A percentile compares a stretch with the other conserved stretches of the same genome.
Evolutionary conservation across 2,329 filamentous ascomycete species (phyloP).

Genomic region (Ophiocordyceps australis): DNA sequence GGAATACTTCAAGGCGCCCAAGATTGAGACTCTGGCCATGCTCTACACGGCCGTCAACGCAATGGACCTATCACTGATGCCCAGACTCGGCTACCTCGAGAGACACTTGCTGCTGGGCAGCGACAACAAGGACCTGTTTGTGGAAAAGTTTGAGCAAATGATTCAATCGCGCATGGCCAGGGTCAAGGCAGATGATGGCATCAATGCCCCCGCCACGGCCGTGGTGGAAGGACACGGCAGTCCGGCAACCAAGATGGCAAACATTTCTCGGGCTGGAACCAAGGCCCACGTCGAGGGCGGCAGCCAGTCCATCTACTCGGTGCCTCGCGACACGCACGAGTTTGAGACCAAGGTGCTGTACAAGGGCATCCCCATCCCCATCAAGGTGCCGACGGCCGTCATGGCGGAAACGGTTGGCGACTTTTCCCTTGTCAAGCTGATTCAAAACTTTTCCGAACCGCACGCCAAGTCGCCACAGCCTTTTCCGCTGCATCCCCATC

Average conservation of each 20-base stretch:
- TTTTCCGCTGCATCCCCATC: conserved; percentile 73
- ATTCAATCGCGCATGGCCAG: conserved; percentile 62
- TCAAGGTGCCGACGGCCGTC: conserved; percentile 87
- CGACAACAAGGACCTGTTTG: conserved; percentile 88
- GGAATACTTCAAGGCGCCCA: conserved; percentile 89
- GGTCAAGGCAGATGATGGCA: conserved; percentile 46
- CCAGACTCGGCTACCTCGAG: conserved; percentile 67
- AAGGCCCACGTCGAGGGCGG: conserved; percentile 42
- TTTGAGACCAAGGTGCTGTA: conserved; percentile 93
- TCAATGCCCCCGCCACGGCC: conserved; percentile 21
- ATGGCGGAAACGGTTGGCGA: conserved; percentile 94
- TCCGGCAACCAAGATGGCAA: conserved; percentile 25
- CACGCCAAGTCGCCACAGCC: conserved; percentile 72
- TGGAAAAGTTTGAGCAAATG: conserved; percentile 95
- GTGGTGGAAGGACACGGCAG: conserved; percentile 20
- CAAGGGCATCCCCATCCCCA: conserved; percentile 88
- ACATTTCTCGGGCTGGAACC: conserved; percentile 41
- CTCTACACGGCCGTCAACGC: conserved; percentile 86
- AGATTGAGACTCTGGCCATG: conserved; percentile 70
- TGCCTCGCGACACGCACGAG: conserved; percentile 91
- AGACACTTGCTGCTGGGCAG: conserved; percentile 73
- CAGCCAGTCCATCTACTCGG: conserved; percentile 42
- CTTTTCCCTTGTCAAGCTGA: conserved; percentile 92
- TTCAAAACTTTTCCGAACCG: conserved; percentile 76
- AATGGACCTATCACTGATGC: conserved; percentile 94